These are phyloP conservation scores for Apiospora saccharicola DNA, from an alignment of 2,329 filamentous ascomycete genomes.

Conservation along the genomic window DNA sequence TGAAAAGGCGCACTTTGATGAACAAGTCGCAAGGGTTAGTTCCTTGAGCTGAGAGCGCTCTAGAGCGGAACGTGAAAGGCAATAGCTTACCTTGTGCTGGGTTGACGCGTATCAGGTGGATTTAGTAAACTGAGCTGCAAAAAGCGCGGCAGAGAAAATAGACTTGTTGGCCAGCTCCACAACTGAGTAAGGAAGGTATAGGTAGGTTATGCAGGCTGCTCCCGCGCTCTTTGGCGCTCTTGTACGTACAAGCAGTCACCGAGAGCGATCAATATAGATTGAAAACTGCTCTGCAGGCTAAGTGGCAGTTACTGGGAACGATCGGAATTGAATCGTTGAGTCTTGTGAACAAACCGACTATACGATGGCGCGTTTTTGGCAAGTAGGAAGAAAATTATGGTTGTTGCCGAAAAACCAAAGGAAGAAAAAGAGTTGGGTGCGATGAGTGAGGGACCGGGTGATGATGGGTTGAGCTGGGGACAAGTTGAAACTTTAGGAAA, in stretches of 20 bases:
- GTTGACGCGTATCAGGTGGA: not conserved
- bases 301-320: not conserved
- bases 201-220: not conserved
- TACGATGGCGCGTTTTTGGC: not conserved
- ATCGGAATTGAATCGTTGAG: not conserved
- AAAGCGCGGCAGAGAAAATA: slow-evolving; percentile 9
- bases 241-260: not conserved
- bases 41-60: not conserved
- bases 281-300: not conserved
- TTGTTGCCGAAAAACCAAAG: not conserved
- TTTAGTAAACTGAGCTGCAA: not conserved
- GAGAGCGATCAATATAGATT: not conserved
- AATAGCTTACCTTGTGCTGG: not conserved
- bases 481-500: slow-evolving; percentile 21
- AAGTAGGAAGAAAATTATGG: not conserved
- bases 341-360: not conserved
- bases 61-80: not conserved
- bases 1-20: not conserved
- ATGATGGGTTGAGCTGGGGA: slow-evolving; percentile 19
- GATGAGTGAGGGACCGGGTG: slow-evolving; percentile 15
- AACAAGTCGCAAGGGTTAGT: not conserved
- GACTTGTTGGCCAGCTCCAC: slow-evolving; percentile 15
- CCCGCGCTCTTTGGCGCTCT: not conserved
- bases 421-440: slow-evolving; percentile 14
- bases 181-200: slow-evolving; percentile 2